phyloP scores from a whole-genome alignment of 768 basidiomycete species.

The Lentinula guzmanii region DNA sequence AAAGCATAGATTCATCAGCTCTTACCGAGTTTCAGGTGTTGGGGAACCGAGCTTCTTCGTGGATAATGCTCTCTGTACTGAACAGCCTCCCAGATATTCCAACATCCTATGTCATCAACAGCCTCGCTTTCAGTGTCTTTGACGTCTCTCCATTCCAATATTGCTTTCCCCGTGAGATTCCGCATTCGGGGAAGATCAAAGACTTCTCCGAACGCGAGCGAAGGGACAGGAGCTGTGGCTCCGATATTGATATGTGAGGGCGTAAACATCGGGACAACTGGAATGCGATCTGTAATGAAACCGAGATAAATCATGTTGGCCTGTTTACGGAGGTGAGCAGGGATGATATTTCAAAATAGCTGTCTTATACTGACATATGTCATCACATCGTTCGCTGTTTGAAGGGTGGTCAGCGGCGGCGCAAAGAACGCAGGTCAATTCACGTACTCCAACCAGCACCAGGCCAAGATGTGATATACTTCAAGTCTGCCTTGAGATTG shows the following conservation, averaged over 20 bases:
- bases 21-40: constrained; percentile 35
- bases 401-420: constrained; percentile 7
- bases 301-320: constrained; percentile 55
- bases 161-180: constrained; percentile 32
- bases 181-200: constrained; percentile 54
- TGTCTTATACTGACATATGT: constrained; percentile 42
- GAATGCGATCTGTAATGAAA: constrained; percentile 51
- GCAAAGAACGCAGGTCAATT: not conserved
- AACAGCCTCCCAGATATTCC: constrained; percentile 46
- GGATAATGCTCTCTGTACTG: constrained; percentile 32
- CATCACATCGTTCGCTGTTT: constrained; percentile 71
- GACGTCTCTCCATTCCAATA: constrained; percentile 62
- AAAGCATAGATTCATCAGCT: constrained; percentile 9
- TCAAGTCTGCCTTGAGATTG: constrained; percentile 51
- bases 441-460: constrained; percentile 73
- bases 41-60: constrained; percentile 29
- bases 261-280: constrained; percentile 52
- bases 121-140: constrained; percentile 37
- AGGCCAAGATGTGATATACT: constrained; percentile 71
- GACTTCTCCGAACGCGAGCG: constrained; percentile 51
- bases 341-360: no score
- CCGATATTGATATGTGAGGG: constrained; percentile 49
- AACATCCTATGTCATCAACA: constrained; percentile 49
- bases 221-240: constrained; percentile 23
- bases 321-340: constrained; percentile 9